Base-by-base conservation (phyloP, 306 rosid genomes). In the Dalbergia cochinchinensis region DNA sequence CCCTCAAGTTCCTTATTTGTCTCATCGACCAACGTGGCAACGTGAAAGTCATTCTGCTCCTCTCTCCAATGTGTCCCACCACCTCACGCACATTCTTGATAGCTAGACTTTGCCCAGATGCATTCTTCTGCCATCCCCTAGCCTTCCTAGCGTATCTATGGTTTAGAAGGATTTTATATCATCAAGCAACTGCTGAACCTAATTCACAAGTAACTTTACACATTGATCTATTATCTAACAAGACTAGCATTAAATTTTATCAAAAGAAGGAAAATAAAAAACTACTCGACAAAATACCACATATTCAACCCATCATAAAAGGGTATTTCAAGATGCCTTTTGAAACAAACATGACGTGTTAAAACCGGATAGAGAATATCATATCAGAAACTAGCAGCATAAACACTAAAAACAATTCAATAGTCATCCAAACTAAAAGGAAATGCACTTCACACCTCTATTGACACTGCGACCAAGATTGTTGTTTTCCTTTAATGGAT, bases 401-500 rank as follows among this genome's bases (percentile, higher is more conserved):
- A 39, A 39, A 74, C 41, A 65, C 15, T 26, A n/a, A 71, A 61
- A 37, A 33, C 35, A 74, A 74, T 37, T 51, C 55, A 63, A 59
- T 11, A 79, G 51, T 20, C 67, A 65, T 20, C 53, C 42, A 19
- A 48, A 84, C 48, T 31, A 67, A 79, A 68, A 72, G 65, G 62
- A 64, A 37, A 81, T 70, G 31, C 62, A 80, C 22, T 71, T 54
- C 73, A 77, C 84, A 92, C 98, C 96, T 89, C 83, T 90, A 83
- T 77, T 92, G 44, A 94, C 97, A 88, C 98, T 94, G 66, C 98
- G 98, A 42, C 98, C 98, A 77, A 94, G 98, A 76, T 94, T 94
- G 89, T 94, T 94, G 85, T 90, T 89, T 82, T 92, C 94, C 87
- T 92, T 94, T 63, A 94, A 87, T 9, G 98, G 97, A 90, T 94